Percentiles rank a stretch among this genome's conserved stretches.
Conservation (phyloP, 306 rosid species). For the Alnus rubra region DNA sequence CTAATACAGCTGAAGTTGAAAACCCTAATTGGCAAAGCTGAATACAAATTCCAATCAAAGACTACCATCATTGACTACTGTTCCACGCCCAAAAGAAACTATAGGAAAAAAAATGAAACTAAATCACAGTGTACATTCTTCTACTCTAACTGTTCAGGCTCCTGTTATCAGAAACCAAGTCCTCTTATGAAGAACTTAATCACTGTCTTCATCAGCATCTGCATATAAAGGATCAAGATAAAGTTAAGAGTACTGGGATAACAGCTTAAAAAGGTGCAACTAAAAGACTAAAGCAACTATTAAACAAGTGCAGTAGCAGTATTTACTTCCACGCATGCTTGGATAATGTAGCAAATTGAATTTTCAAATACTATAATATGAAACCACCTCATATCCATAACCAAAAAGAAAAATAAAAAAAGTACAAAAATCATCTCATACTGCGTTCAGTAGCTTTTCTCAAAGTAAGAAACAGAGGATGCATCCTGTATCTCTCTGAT, state of each 20-base stretch:
- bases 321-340: background rate
- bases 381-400: background rate
- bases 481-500: slow-evolving; percentile 26
- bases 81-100: background rate
- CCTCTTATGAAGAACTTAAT: slow-evolving; percentile 29
- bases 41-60: background rate
- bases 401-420: background rate
- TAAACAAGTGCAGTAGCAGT: background rate
- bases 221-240: slow-evolving; percentile 29
- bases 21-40: slow-evolving; percentile 1
- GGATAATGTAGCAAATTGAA: background rate
- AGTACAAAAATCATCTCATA: background rate
- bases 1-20: background rate
- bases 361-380: background rate
- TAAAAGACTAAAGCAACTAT: background rate
- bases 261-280: background rate
- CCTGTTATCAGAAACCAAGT: slow-evolving; percentile 20
- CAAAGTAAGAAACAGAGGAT: background rate
- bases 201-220: slow-evolving; percentile 70
- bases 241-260: background rate
- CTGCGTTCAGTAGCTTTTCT: background rate
- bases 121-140: slow-evolving; percentile 31
- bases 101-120: background rate
- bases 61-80: slow-evolving; percentile 2
- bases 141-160: slow-evolving; percentile 22